Base-by-base conservation (phyloP, 2,329 filamentous ascomycete genomes). In the Pseudohalonectria lignicola region DNA sequence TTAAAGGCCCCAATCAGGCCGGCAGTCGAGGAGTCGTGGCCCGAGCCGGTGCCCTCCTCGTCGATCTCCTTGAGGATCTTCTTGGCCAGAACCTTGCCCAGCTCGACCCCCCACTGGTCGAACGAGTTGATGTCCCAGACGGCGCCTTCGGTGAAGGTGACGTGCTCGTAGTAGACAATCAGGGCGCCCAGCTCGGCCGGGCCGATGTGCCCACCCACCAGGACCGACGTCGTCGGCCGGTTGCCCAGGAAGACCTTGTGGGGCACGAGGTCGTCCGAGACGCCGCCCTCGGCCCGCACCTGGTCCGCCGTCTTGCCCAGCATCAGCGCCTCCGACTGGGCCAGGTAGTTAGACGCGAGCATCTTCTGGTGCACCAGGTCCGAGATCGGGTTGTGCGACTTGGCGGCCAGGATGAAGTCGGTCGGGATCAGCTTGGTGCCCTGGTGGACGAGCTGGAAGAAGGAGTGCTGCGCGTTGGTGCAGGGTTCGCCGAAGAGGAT, bases 81-180 rank as follows among this genome's bases (percentile, higher is more conserved):
- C 79, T 90, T 96, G 44, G 92, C 92, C 48, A 98, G 69, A 30
- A 82, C 79, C 81, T 98, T 98, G 61, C 92, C 92, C 45, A 98
- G 71, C 73, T 98, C 92, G 32, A 98, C 92, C 66, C 92, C 92
- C 92, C 92, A 98, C 72, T 98, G 92, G 67, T 98, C 92, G 58
- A 96, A 98, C 55, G 82, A 87, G 77, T 98, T 98, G 72, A 98
- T 94, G 68, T 96, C 94, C 92, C 92, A 98, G 59, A 98, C 73
- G 37, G 88, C 90, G 53, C 92, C 92, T 68, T 98, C 92, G 28
- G 86, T 93, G 63, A 98, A 98, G 40, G 92, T 96, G 44, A 96
- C 67, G 67, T 98, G 92, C 74, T 98, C 92, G 65, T 98, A 98
- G 75, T 96, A 98, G 48, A 87, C 90, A 52, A 98, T 98, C 52